phyloP scores from a whole-genome alignment of 2,329 filamentous ascomycete species.

The Aspergillus aculeatinus region DNA sequence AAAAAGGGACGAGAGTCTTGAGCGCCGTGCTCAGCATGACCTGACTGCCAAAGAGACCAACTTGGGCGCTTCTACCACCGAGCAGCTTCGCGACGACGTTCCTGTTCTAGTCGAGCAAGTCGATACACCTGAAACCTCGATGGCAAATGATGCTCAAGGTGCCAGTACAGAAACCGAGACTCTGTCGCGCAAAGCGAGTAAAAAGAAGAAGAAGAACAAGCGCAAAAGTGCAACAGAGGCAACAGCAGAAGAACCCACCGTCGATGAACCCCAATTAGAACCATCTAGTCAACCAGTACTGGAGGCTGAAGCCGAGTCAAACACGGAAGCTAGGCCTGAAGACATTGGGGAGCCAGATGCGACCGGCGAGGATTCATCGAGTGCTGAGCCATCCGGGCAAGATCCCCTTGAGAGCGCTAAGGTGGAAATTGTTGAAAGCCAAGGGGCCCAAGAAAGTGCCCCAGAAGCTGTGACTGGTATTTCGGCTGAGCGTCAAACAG shows the following conservation, averaged over 20 bases:
- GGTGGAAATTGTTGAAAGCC: neutral
- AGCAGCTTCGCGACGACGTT: neutral
- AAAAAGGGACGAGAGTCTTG: neutral
- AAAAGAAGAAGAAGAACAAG: slow-evolving; percentile 26
- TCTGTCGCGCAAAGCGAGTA: slow-evolving; percentile 19
- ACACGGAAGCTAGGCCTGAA: neutral
- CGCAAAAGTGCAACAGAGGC: slow-evolving; percentile 14
- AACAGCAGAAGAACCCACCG: slow-evolving; percentile 5
- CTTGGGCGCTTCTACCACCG: neutral
- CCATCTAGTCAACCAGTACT: neutral
- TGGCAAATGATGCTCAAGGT: neutral
- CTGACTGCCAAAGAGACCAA: neutral
- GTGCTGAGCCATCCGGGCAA: slow-evolving; percentile 5
- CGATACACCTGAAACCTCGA: neutral
- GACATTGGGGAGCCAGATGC: neutral
- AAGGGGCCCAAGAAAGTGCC: neutral
- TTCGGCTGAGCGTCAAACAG: slow-evolving; percentile 3
- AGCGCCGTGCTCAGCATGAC: neutral
- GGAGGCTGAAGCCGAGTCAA: slow-evolving; percentile 19
- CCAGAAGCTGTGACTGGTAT: neutral
- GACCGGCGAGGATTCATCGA: neutral
- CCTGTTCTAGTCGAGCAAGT: neutral
- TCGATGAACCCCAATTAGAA: neutral
- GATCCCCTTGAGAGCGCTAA: neutral
- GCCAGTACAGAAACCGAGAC: slow-evolving; percentile 8